Evolutionary conservation across 1,284 basidiomycete genomes (phyloP).

Genomic region (Ustilago lituana): DNA sequence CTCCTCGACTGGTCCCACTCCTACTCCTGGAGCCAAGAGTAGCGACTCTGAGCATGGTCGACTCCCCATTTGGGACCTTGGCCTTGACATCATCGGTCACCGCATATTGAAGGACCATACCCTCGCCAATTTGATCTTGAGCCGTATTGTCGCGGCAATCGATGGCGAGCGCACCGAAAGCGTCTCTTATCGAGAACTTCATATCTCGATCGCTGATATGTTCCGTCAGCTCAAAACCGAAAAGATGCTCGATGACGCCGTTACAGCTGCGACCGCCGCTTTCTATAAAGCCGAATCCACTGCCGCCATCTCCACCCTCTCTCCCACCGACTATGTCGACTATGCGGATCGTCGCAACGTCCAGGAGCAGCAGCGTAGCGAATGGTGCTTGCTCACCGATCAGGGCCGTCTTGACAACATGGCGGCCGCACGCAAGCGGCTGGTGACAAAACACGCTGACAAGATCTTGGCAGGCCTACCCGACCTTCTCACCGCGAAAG

Average conservation of each 20-base stretch:
- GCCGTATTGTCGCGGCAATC: slow-evolving; percentile 31
- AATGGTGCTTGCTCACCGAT: slow-evolving; percentile 41
- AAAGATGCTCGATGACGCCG: slow-evolving; percentile 30
- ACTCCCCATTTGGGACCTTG: slow-evolving; percentile 44
- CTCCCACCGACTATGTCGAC: slow-evolving; percentile 39
- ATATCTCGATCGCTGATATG: slow-evolving; percentile 47
- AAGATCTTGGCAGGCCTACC: slow-evolving; percentile 43
- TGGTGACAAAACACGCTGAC: slow-evolving; percentile 46
- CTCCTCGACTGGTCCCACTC: background rate
- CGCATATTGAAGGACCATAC: slow-evolving; percentile 39
- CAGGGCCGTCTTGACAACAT: slow-evolving; percentile 29
- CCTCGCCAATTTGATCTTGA: slow-evolving; percentile 28
- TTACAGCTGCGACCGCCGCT: slow-evolving; percentile 29
- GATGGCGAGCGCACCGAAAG: slow-evolving; percentile 27
- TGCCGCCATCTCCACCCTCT: slow-evolving; percentile 7
- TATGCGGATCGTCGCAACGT: slow-evolving; percentile 42
- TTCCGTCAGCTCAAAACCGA: slow-evolving; percentile 47
- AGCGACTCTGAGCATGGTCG: slow-evolving; percentile 1
- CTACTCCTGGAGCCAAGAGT: background rate
- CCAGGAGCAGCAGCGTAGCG: slow-evolving; percentile 42
- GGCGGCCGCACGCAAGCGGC: slow-evolving; percentile 28
- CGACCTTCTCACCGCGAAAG: slow-evolving; percentile 35
- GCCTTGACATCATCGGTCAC: slow-evolving; percentile 53
- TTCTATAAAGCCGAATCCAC: slow-evolving; percentile 51
- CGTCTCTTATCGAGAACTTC: slow-evolving; percentile 35